Evolutionary conservation across 2,329 filamentous ascomycete genomes (phyloP).

Genomic region (Pezizomycotina sp.): DNA sequence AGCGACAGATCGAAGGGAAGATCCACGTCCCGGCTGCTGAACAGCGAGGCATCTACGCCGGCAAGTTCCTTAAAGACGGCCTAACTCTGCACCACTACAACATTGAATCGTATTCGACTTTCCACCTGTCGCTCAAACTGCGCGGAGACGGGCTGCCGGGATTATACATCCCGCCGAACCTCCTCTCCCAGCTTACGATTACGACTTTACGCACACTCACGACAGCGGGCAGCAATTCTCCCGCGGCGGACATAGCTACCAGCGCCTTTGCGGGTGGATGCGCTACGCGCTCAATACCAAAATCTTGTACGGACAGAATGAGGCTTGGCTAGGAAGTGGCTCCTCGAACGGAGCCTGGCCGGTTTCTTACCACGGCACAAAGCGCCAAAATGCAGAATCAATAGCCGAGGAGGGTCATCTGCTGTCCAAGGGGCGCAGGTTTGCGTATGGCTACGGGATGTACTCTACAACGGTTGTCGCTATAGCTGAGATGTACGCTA

Average conservation of each 20-base stretch:
- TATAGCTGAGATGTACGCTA: conserved; percentile 4
- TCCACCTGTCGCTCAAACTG: conserved; percentile 72
- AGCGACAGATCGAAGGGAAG: conserved; percentile 4
- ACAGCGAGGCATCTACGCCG: conserved; percentile 6
- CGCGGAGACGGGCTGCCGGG: conserved; percentile 44
- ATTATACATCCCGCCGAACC: conserved; percentile 4
- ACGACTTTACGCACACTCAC: conserved; percentile 3
- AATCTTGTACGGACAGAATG: conserved; percentile 3
- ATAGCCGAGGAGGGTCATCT: conserved; percentile 6
- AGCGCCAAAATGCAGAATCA: conserved; percentile 1
- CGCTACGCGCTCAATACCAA: conserved; percentile 5
- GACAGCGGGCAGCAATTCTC: not conserved
- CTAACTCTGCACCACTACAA: conserved; percentile 71
- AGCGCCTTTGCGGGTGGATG: conserved; percentile 3
- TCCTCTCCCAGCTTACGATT: conserved; percentile 1
- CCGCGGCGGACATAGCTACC: conserved; percentile 6
- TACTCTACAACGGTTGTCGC: conserved; percentile 3
- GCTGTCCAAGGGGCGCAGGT: conserved; percentile 1
- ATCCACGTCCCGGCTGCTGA: conserved; percentile 1
- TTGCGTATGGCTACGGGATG: conserved; percentile 3
- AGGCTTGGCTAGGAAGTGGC: conserved; percentile 3
- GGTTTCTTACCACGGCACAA: conserved; percentile 9
- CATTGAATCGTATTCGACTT: conserved; percentile 82
- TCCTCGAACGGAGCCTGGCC: conserved; percentile 4
- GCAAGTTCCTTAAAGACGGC: conserved; percentile 4